Evolutionary conservation across 2,329 filamentous ascomycete species (phyloP), one percentile per base, ranked within the genome.

Genomic region (Aspergillus udagawae): DNA sequence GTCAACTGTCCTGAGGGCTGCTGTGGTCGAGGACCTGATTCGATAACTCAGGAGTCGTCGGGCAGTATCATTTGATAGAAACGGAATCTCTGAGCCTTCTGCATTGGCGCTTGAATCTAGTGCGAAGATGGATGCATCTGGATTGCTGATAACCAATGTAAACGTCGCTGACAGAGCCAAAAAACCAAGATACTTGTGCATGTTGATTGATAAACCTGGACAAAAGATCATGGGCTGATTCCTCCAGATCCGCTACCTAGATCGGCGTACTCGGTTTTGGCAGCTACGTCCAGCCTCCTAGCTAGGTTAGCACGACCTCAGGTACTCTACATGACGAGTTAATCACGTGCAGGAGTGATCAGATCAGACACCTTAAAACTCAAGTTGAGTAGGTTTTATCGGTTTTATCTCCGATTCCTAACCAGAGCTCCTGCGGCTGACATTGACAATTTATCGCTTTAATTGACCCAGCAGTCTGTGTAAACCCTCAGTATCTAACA

Each of bases 21-120:
- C 52, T 80, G 75, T 64, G 78, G 80, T 68, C 73, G 78, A 65
- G 76, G 76, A 63, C 76, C 78, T 62, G 79, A 78, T 60, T 77
- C 81, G 66, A 78, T 78, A 65, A 77, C 74, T 69, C 53, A 79
- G 58, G 51, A 79, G 67, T n/a, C 70, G 65, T 51, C 65, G 71
- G 27, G 75, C 75, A 21, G 70, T 65, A 56, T 73, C 69, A 48
- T 70, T 65, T 21, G 65, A 63, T 29, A 71, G 55, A 23, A 41
- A 45, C 5, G 47, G 42, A 25, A 57, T 38, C 21, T 54, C 54
- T n/a, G 55, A 27, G 21, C 48, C 41, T 17, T 53, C 47, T 21
- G 23, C 23, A 29, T 47, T 38, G 5, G 49, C 14, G 8, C 51
- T 42, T 17, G 65, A 38, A 48, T 70, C 63, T 23, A 74, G 70